Percentiles rank a stretch among this genome's conserved stretches.
phyloP scores from a whole-genome alignment of 2,329 filamentous ascomycete species.

The Ophiocordyceps polyrhachis-furcata region DNA sequence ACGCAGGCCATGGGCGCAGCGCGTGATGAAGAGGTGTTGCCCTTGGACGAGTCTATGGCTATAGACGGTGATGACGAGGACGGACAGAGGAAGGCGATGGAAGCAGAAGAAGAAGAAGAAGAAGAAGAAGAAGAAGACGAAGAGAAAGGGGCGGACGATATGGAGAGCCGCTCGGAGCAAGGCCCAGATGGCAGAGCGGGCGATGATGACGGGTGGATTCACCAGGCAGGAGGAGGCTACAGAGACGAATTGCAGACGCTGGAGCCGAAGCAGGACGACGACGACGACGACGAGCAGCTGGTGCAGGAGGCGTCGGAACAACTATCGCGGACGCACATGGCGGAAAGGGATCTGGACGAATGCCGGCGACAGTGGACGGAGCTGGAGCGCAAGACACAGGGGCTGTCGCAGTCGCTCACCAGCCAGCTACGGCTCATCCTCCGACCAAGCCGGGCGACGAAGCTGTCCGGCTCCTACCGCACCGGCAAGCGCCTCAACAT shows the following conservation, averaged over 20 bases:
- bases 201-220: slow-evolving; percentile 35
- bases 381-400: slow-evolving; percentile 69
- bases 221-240: slow-evolving; percentile 39
- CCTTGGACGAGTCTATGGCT: slow-evolving; percentile 76
- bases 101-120: slow-evolving; percentile 25
- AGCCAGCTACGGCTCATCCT: slow-evolving; percentile 93
- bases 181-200: slow-evolving; percentile 21
- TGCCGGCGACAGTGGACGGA: slow-evolving; percentile 64
- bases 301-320: slow-evolving; percentile 39
- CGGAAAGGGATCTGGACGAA: slow-evolving; percentile 28
- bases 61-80: slow-evolving; percentile 52
- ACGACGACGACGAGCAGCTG: slow-evolving; percentile 26
- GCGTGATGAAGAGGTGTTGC: slow-evolving; percentile 68
- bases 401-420: slow-evolving; percentile 73
- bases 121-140: slow-evolving; percentile 23
- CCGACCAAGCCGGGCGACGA: slow-evolving; percentile 83
- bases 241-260: slow-evolving; percentile 15
- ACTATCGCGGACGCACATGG: slow-evolving; percentile 56
- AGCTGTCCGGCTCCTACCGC: slow-evolving; percentile 88
- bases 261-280: slow-evolving; percentile 19
- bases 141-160: slow-evolving; percentile 18
- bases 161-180: slow-evolving; percentile 20
- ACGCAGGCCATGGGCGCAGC: slow-evolving; percentile 82
- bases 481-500: slow-evolving; percentile 98
- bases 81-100: slow-evolving; percentile 23